Conservation (phyloP, 768 basidiomycete genomes). For the Russula sp. region DNA sequence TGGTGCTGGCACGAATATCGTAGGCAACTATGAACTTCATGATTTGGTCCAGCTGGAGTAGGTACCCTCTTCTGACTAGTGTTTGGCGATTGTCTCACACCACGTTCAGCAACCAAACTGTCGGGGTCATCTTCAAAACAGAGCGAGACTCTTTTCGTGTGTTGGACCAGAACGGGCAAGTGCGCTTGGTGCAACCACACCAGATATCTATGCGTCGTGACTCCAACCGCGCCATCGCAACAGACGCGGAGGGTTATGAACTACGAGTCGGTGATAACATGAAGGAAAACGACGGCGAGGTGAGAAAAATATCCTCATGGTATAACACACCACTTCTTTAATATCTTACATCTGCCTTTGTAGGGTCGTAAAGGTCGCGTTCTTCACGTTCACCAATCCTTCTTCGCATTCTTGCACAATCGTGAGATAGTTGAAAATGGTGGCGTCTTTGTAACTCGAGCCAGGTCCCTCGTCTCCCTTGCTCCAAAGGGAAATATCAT, state of each 20-base stretch:
- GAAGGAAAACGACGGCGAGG: constrained; percentile 87
- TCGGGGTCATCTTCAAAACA: constrained; percentile 96
- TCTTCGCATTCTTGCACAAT: constrained; percentile 91
- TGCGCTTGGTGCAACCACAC: constrained; percentile 84
- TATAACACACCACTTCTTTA: not conserved
- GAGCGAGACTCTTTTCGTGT: constrained; percentile 95
- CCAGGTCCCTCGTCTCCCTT: constrained; percentile 73
- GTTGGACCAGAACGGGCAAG: constrained; percentile 88
- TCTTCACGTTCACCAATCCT: constrained; percentile 89
- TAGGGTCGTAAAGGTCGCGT: constrained; percentile 85
- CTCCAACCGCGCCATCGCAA: constrained; percentile 76
- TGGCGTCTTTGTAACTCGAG: constrained; percentile 90
- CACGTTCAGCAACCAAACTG: constrained; percentile 71
- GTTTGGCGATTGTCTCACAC: not conserved
- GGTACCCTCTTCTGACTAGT: constrained; percentile 32
- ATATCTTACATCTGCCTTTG: constrained; percentile 13
- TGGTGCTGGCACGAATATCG: constrained; percentile 82
- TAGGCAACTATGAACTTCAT: constrained; percentile 93
- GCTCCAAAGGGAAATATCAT: constrained; percentile 78
- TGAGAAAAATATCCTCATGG: constrained; percentile 32
- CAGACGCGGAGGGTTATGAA: constrained; percentile 84
- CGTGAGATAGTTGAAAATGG: constrained; percentile 87
- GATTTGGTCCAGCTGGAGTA: constrained; percentile 96
- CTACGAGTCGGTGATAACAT: constrained; percentile 85
- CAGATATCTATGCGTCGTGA: constrained; percentile 91